Base-by-base conservation (phyloP, 2,329 filamentous ascomycete species). In the Colletotrichum navitas region DNA sequence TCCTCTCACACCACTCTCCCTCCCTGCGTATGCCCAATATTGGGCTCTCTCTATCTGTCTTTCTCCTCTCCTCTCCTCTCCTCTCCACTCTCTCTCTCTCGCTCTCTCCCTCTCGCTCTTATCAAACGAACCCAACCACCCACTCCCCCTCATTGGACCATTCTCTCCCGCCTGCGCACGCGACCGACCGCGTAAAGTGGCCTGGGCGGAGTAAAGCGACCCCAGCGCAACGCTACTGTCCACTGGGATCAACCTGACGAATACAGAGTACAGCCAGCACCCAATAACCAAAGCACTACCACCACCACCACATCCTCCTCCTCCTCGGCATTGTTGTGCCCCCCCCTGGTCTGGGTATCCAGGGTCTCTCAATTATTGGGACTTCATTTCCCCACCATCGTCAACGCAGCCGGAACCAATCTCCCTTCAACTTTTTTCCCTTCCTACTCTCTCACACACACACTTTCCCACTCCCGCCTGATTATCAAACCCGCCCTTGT, bases 381-480 rank as follows among this genome's bases (percentile, higher is more conserved):
- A 73, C 65, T 71, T 73, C 72, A 73, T 73, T 73, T 73, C 72
- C 72, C 72, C 72, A 72, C 72, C 65, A 68, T 72, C 72, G 69
- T 66, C 69, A 72, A 72, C 68, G 69, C 63, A 67, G 56, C 41
- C 68, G 26, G 60, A 39, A 43, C 68, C 64, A 72, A 72, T 73
- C 64, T 73, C 60, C 64, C 64, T 73, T 72, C 56, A 45, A 36
- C 64, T 52, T 65, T 60, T 51, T 59, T 49, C 49, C 61, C 62
- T 68, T 54, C 47, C 41, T 47, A 47, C 45, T n/a, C 21, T 2
- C 16, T 10, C 43, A 43, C 41, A 43, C 41, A 43, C 43, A n/a
- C 43, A n/a, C 45, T n/a, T 7, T 47, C 21, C 12, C 45, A 12
- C 68, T 60, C 55, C 62, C 54, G 47, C 68, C 56, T 64, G 55